These are phyloP conservation scores for Thelephora terrestris DNA, from an alignment of 1,284 basidiomycete species.

Conservation along the genomic window DNA sequence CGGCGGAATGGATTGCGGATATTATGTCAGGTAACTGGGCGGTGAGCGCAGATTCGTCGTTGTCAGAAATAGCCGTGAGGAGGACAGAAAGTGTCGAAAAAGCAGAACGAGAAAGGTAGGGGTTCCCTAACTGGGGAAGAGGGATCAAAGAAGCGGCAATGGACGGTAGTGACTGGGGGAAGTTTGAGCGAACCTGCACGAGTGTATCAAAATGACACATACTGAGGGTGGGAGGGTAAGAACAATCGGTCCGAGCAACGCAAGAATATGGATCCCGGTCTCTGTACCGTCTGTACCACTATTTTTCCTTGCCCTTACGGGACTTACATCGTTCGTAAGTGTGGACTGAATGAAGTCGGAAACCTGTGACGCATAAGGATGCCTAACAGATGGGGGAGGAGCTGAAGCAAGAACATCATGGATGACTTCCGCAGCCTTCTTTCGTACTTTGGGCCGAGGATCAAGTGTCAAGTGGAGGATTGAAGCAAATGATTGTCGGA, in stretches of 20 bases:
- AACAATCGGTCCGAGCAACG: constrained; percentile 59
- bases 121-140: constrained; percentile 74
- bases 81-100: constrained; percentile 76
- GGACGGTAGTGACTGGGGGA: constrained; percentile 51
- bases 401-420: constrained; percentile 67
- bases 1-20: constrained; percentile 62
- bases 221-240: constrained; percentile 57
- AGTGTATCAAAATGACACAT: constrained; percentile 20
- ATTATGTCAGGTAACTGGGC: constrained; percentile 62
- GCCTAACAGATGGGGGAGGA: constrained; percentile 63
- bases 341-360: constrained; percentile 70
- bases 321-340: constrained; percentile 50
- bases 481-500: constrained; percentile 70
- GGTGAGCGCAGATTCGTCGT: constrained; percentile 36
- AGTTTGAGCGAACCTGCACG: constrained; percentile 12
- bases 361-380: constrained; percentile 79
- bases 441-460: constrained; percentile 89
- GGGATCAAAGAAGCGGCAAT: constrained; percentile 65
- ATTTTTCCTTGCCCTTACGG: constrained; percentile 54
- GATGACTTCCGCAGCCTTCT: constrained; percentile 81
- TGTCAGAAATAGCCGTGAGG: constrained; percentile 43
- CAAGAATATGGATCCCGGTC: constrained; percentile 72
- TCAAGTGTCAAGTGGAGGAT: constrained; percentile 81
- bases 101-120: constrained; percentile 75
- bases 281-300: constrained; percentile 59